Percentiles rank a stretch among this genome's conserved stretches.
phyloP scores from a whole-genome alignment of 2,329 filamentous ascomycete genomes.

The Arthrobotrys musiformis region DNA sequence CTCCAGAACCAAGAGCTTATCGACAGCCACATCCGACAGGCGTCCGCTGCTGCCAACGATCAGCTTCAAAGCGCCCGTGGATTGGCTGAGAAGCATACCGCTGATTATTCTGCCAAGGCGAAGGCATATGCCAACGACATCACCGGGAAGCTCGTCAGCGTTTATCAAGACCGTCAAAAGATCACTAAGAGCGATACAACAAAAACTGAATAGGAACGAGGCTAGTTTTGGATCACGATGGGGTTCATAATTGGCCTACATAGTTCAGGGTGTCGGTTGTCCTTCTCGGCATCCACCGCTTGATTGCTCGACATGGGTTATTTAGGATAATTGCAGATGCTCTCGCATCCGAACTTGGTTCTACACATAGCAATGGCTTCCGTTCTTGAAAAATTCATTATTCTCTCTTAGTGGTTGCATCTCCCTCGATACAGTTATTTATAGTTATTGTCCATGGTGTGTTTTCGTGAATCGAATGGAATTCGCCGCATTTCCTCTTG shows the following conservation, averaged over 20 bases:
- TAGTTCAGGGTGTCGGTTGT: not conserved
- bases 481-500: not conserved
- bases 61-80: conserved; percentile 73
- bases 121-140: conserved; percentile 77
- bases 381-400: not conserved
- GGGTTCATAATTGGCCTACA: not conserved
- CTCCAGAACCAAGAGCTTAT: conserved; percentile 76
- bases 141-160: conserved; percentile 69
- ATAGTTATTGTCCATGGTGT: not conserved
- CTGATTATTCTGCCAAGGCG: conserved; percentile 71
- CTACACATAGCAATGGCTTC: not conserved
- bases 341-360: not conserved
- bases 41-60: conserved; percentile 69
- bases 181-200: conserved; percentile 64
- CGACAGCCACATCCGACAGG: conserved; percentile 71
- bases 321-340: conserved; percentile 7
- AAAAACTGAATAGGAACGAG: not conserved
- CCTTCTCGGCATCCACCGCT: not conserved
- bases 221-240: not conserved
- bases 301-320: not conserved
- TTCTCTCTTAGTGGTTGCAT: not conserved
- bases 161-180: conserved; percentile 66
- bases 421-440: not conserved
- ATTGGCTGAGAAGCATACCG: conserved; percentile 73
- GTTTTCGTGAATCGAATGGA: not conserved